Percentiles rank a stretch among this genome's conserved stretches.
Conservation (phyloP, 1,284 basidiomycete genomes). For the Cryptococcus neoformans region DNA sequence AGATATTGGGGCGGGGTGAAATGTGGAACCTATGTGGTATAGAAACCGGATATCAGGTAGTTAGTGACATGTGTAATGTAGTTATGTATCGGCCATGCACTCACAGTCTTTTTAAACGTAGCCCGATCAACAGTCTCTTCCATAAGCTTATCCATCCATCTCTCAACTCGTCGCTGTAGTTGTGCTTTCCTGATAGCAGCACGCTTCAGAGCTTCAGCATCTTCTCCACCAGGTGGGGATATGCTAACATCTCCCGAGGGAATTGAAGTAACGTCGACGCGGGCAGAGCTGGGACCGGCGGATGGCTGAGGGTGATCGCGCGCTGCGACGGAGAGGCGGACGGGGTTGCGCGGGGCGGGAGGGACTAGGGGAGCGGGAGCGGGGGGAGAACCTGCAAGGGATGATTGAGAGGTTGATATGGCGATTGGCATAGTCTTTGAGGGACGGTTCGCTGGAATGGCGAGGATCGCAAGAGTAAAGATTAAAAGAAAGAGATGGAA, state of each 20-base stretch:
- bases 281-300: not conserved
- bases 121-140: constrained; percentile 21
- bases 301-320: not conserved
- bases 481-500: too few species aligned
- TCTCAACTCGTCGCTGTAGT: constrained; percentile 17
- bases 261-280: not conserved
- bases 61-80: not conserved
- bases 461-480: too few species aligned
- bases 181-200: constrained; percentile 10
- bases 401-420: not conserved
- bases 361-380: not conserved
- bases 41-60: too few species aligned
- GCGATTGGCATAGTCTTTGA: not conserved
- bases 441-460: too few species aligned
- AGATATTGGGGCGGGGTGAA: constrained; percentile 26
- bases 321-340: not conserved
- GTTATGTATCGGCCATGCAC: constrained; percentile 6
- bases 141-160: constrained; percentile 31
- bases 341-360: not conserved
- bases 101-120: constrained; percentile 25
- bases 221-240: not conserved
- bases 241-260: too few species aligned
- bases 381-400: not conserved
- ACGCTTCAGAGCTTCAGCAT: constrained; percentile 2
- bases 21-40: constrained; percentile 7